phyloP scores from a whole-genome alignment of 2,329 filamentous ascomycete species.

The Curvularia sp. region DNA sequence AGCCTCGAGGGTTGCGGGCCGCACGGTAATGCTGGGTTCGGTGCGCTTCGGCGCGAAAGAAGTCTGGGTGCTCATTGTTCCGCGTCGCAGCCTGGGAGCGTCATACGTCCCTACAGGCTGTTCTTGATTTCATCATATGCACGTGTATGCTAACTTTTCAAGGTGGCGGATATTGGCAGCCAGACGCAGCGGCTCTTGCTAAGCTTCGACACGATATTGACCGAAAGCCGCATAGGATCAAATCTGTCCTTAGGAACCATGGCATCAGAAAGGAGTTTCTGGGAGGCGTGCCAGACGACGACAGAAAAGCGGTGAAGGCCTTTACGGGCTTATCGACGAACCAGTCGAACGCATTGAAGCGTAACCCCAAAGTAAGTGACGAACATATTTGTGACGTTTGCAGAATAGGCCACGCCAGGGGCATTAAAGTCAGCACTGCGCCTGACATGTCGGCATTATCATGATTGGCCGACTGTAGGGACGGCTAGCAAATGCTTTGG shows the following conservation, averaged over 20 bases:
- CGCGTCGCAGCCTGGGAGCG: not conserved
- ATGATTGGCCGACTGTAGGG: not conserved
- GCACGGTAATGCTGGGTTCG: constrained; percentile 4
- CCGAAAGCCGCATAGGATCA: constrained; percentile 72
- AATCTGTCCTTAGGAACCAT: constrained; percentile 68
- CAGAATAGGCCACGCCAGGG: not conserved
- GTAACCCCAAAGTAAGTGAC: constrained; percentile 75
- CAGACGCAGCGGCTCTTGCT: constrained; percentile 70
- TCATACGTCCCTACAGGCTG: not conserved
- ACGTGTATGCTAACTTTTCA: constrained; percentile 28
- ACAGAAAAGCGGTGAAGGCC: constrained; percentile 68
- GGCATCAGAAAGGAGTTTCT: constrained; percentile 71
- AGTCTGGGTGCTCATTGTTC: not conserved
- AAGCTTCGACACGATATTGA: constrained; percentile 78
- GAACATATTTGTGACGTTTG: constrained; percentile 18
- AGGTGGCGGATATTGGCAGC: constrained; percentile 83
- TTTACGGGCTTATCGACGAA: constrained; percentile 68
- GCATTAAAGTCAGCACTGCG: not conserved
- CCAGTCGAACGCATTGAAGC: constrained; percentile 78
- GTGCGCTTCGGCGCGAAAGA: constrained; percentile 4
- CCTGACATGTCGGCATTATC: not conserved
- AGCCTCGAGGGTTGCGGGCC: constrained; percentile 7
- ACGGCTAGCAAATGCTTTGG: not conserved
- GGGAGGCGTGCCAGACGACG: constrained; percentile 60
- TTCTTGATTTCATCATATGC: not conserved